Conservation (phyloP, 2,329 filamentous ascomycete species). For the Aplosporella prunicola region DNA sequence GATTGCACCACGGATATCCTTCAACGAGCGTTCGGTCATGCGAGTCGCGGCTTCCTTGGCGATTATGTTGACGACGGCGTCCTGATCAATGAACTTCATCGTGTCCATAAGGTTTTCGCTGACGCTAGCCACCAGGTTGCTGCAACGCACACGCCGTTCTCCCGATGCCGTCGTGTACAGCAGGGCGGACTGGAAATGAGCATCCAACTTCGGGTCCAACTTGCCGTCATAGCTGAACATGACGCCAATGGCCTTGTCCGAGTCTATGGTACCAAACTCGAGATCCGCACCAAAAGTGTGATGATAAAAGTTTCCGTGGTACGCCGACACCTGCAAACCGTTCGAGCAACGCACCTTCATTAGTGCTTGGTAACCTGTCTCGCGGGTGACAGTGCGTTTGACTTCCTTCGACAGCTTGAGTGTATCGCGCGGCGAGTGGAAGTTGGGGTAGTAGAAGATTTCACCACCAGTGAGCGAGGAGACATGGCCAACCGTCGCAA, state of each 20-base stretch:
- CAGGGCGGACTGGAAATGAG: constrained; percentile 91
- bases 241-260: constrained; percentile 86
- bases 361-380: constrained; percentile 89
- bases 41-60: constrained; percentile 92
- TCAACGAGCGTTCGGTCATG: constrained; percentile 65
- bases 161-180: constrained; percentile 89
- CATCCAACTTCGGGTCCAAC: constrained; percentile 90
- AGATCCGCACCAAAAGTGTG: constrained; percentile 92
- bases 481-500: constrained; percentile 84
- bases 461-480: constrained; percentile 87
- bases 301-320: constrained; percentile 93
- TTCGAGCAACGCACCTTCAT: constrained; percentile 99
- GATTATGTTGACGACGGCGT: constrained; percentile 78
- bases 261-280: constrained; percentile 84
- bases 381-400: constrained; percentile 72
- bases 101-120: constrained; percentile 73
- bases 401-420: constrained; percentile 79
- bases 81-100: constrained; percentile 92
- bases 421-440: constrained; percentile 76
- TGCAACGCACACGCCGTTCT: constrained; percentile 82
- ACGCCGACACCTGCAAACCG: constrained; percentile 83
- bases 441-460: constrained; percentile 95
- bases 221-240: constrained; percentile 95
- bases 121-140: constrained; percentile 86
- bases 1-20: constrained; percentile 73